These are phyloP conservation scores for Amanita muscaria DNA, from an alignment of 768 basidiomycete species.

Conservation along the genomic window DNA sequence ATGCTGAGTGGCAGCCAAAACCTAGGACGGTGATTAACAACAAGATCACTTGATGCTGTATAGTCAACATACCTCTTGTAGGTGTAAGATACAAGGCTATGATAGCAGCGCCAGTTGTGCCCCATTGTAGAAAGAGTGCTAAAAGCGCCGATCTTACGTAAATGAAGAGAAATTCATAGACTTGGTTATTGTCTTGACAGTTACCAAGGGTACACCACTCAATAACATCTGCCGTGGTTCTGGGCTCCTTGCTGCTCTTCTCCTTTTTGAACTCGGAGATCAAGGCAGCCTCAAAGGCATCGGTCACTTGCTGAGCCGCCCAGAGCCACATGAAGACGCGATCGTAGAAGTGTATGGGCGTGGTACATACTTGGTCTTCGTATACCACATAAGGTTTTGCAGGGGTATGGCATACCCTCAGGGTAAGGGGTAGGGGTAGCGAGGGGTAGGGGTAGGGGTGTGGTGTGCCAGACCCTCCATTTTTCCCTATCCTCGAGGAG, in stretches of 20 bases:
- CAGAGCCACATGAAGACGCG: conserved; percentile 15
- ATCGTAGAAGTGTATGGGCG: conserved; percentile 18
- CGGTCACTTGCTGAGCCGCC: conserved; percentile 9
- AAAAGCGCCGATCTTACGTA: conserved; percentile 10
- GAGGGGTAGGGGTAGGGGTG: no score
- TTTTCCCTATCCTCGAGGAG: no score
- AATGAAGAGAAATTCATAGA: conserved; percentile 8
- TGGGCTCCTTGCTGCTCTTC: background rate
- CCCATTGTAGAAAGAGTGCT: conserved; percentile 19
- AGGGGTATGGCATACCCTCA: no score
- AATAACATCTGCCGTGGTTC: background rate
- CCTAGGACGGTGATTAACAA: background rate
- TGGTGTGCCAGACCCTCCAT: no score
- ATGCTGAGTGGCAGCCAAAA: background rate
- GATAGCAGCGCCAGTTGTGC: conserved; percentile 18
- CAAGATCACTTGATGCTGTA: background rate
- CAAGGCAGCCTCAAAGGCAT: conserved; percentile 10
- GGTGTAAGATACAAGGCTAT: conserved; percentile 16
- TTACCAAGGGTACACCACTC: background rate
- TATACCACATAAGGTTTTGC: no score
- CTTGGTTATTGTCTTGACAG: background rate
- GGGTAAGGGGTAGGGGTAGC: no score
- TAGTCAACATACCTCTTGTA: conserved; percentile 15
- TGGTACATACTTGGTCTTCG: conserved; percentile 13
- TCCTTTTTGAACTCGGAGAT: background rate